A percentile compares a stretch with the other conserved stretches of the same genome.
Conservation (phyloP, 169 alveolate genomes). For the Plasmodium knowlesi region DNA sequence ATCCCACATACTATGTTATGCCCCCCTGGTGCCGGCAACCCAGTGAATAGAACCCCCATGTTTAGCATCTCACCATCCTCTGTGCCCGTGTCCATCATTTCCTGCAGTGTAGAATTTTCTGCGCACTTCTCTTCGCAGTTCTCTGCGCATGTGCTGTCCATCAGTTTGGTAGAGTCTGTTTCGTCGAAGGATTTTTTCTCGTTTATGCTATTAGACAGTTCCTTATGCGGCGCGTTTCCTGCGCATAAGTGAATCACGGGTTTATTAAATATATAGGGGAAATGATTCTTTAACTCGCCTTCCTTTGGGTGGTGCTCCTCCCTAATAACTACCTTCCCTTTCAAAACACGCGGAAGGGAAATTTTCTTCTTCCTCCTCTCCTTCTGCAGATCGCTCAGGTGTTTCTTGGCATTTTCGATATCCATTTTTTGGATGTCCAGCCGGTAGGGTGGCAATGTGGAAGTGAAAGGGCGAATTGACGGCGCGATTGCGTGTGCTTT, state of each 20-base stretch:
- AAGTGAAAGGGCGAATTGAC: too few species aligned
- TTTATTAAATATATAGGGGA: slow-evolving; percentile 20
- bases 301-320: slow-evolving; percentile 3
- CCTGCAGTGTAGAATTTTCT: slow-evolving; percentile 12
- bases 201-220: not conserved
- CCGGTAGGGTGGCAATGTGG: not conserved
- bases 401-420: slow-evolving; percentile 54
- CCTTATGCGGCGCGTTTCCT: not conserved
- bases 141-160: not conserved
- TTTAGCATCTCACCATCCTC: slow-evolving; percentile 8
- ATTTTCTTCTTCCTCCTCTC: slow-evolving; percentile 57
- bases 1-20: slow-evolving; percentile 96
- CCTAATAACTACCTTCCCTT: slow-evolving; percentile 15
- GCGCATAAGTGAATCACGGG: slow-evolving; percentile 16
- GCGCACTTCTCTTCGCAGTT: not conserved
- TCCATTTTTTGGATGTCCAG: slow-evolving; percentile 1
- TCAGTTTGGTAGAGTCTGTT: not conserved
- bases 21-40: slow-evolving; percentile 98
- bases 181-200: not conserved
- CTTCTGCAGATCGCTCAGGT: slow-evolving; percentile 54
- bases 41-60: slow-evolving; percentile 94
- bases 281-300: not conserved
- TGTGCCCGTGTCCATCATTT: slow-evolving; percentile 1
- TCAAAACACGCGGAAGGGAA: slow-evolving; percentile 10
- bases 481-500: not conserved